Evolutionary conservation across 2,329 filamentous ascomycete species (phyloP).

Genomic region (Phyllosticta ampelicida): DNA sequence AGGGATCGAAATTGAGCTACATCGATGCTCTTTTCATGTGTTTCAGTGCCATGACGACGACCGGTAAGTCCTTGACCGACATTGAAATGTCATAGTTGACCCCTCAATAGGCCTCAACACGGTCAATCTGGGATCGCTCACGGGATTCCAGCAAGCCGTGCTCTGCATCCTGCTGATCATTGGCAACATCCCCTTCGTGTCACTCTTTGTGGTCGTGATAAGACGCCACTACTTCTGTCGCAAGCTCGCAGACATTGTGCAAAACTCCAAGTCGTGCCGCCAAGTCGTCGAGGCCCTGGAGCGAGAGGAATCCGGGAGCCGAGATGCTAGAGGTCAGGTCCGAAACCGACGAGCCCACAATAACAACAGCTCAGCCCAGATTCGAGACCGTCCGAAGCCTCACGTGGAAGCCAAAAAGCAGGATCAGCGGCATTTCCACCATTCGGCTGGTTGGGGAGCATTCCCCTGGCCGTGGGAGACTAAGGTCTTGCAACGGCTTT

Average conservation of each 20-base stretch:
- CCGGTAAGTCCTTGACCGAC: constrained; percentile 12
- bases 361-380: background rate
- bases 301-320: constrained; percentile 11
- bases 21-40: constrained; percentile 21
- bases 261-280: constrained; percentile 18
- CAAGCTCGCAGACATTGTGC: constrained; percentile 20
- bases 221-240: constrained; percentile 18
- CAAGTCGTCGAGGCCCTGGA: constrained; percentile 19
- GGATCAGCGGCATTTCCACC: constrained; percentile 16
- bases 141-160: constrained; percentile 20
- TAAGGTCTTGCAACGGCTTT: constrained; percentile 16
- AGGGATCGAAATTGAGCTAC: constrained; percentile 16
- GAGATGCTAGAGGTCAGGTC: background rate
- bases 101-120: constrained; percentile 17
- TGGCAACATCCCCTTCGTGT: constrained; percentile 23
- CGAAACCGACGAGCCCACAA: background rate
- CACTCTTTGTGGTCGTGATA: constrained; percentile 20
- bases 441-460: constrained; percentile 20
- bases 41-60: constrained; percentile 24
- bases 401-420: background rate
- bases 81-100: too few relatives aligned
- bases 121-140: constrained; percentile 18
- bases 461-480: constrained; percentile 24
- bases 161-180: constrained; percentile 20
- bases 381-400: background rate